Evolutionary conservation across 345 rosid species (phyloP).

Genomic region (Populus pruinosa): DNA sequence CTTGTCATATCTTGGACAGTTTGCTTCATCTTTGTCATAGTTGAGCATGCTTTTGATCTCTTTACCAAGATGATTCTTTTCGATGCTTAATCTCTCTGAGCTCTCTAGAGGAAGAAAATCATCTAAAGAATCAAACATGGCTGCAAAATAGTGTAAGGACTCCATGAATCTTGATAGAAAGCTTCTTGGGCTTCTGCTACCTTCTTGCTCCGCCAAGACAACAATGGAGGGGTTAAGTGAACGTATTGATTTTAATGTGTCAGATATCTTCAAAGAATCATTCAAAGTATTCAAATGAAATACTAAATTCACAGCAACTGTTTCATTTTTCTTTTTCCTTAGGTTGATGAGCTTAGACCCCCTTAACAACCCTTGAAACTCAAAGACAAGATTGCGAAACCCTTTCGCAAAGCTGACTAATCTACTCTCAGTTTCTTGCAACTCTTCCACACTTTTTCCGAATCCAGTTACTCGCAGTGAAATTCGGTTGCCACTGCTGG

Average conservation of each 20-base stretch:
- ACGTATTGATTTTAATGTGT: constrained; percentile 38
- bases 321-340: constrained; percentile 51
- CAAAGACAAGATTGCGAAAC: constrained; percentile 47
- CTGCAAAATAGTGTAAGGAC: constrained; percentile 57
- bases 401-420: constrained; percentile 51
- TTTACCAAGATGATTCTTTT: constrained; percentile 60
- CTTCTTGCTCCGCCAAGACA: constrained; percentile 53
- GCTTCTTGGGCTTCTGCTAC: constrained; percentile 37
- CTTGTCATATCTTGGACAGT: constrained; percentile 38
- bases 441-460: constrained; percentile 42
- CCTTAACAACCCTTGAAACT: constrained; percentile 50
- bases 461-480: constrained; percentile 49
- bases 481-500: constrained; percentile 26
- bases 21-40: constrained; percentile 20
- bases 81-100: constrained; percentile 46
- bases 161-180: constrained; percentile 65
- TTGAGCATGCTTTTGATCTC: constrained; percentile 54
- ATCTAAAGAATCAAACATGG: constrained; percentile 69
- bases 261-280: constrained; percentile 29
- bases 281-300: constrained; percentile 45
- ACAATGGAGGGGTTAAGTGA: constrained; percentile 52
- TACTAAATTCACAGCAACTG: constrained; percentile 51
- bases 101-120: constrained; percentile 59
- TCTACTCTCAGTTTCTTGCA: constrained; percentile 57
- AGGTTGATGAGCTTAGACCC: constrained; percentile 31